Evolutionary conservation across 2,329 filamentous ascomycete species (phyloP).

Genomic region (Lasiodiplodia sp.): DNA sequence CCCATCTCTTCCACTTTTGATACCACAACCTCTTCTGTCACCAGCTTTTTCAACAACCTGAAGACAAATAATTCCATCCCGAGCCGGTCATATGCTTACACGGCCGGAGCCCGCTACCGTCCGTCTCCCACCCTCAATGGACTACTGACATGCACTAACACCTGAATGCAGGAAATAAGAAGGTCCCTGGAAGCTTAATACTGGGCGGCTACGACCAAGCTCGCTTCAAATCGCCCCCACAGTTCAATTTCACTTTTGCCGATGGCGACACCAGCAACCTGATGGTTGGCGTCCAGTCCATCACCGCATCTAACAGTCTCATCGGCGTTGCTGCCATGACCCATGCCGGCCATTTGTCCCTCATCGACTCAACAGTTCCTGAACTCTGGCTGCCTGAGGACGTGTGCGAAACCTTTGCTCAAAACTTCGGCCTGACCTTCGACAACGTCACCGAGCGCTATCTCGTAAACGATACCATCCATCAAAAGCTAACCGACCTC

Average conservation of each 20-base stretch:
- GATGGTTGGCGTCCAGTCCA: conserved; percentile 38
- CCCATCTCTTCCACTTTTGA: conserved; percentile 41
- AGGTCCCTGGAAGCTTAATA: conserved; percentile 46
- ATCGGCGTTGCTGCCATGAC: conserved; percentile 28
- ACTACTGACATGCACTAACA: background rate
- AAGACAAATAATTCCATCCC: conserved; percentile 44
- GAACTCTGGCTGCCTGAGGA: conserved; percentile 38
- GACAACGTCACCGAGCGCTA: conserved; percentile 48
- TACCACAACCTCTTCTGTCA: conserved; percentile 37
- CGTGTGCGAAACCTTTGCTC: conserved; percentile 50
- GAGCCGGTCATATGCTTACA: conserved; percentile 46
- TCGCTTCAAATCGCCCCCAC: conserved; percentile 43
- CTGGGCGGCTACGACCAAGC: conserved; percentile 53
- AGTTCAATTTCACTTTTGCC: conserved; percentile 35
- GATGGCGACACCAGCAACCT: conserved; percentile 39
- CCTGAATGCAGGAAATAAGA: conserved; percentile 34
- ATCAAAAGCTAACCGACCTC: conserved; percentile 40
- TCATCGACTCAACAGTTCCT: conserved; percentile 34
- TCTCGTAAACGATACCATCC: conserved; percentile 48
- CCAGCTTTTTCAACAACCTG: conserved; percentile 42
- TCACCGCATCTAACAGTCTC: conserved; percentile 33
- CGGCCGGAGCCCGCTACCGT: conserved; percentile 47
- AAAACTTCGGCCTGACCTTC: conserved; percentile 50
- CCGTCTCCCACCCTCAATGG: background rate
- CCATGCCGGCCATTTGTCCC: conserved; percentile 25